Base-by-base conservation (phyloP, 495 filamentous ascomycete genomes). In the Penicillium canescens region DNA sequence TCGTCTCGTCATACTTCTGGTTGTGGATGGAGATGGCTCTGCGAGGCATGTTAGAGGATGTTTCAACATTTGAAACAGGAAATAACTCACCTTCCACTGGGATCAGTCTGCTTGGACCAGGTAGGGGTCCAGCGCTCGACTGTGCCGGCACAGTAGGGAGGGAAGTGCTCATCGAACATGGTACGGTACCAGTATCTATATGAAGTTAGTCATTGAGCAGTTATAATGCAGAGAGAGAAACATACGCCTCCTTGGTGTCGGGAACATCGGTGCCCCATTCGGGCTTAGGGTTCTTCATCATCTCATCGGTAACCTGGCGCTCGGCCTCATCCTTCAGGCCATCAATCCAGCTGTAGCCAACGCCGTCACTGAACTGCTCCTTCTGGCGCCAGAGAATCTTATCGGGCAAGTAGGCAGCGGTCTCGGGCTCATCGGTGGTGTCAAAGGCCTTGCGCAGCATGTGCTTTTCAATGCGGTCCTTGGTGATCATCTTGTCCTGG, bases 91-190 rank as follows among this genome's bases (percentile, higher is more conserved):
- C 92, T 80, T 78, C 94, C 94, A 69, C 88, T 93, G 37, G 94
- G 94, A 69, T 98, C 94, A 14, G 83, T 89, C 82, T 96, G 91
- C 65, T 97, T 91, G 24, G 88, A 91, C 94, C 94, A 98, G 21
- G 86, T 98, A n/a, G 94, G 94, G 43, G 86, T 92, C 94, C 94
- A 98, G 54, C 95, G 82, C 89, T 90, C 89, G 38, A 98, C 94
- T 34, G 95, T 98, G 18, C 80, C 83, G 23, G 95, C 94, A 71
- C 92, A 96, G 63, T 88, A 86, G 21, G 86, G 77, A 36, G 95
- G 95, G 82, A 98, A 98, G 72, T 91, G 92, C 80, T 98, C 94
- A 69, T 98, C 94, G 68, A 98, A 98, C 91, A 98, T 98, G 63
- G 67, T 75, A 58, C 94, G 86, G 78, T 98, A 98, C 95, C 94